Evolutionary conservation across 805 yeast species (phyloP).

Genomic region (Deakozyma indianensis): DNA sequence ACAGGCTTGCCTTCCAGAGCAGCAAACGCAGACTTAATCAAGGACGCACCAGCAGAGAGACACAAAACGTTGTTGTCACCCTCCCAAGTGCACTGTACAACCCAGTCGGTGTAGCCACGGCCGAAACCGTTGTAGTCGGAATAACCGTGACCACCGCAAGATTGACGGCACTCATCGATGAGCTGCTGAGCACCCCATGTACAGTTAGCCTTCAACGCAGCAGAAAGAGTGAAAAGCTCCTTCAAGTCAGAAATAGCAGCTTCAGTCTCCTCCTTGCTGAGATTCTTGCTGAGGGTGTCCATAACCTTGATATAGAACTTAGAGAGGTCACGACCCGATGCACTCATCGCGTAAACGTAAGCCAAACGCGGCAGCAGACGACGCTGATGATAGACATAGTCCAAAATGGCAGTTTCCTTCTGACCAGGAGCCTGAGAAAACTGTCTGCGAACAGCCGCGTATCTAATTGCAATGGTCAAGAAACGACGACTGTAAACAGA

Average conservation of each 20-base stretch:
- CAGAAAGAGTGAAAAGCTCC: constrained; percentile 62
- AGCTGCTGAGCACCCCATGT: constrained; percentile 66
- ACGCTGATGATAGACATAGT: constrained; percentile 75
- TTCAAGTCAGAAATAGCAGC: constrained; percentile 46
- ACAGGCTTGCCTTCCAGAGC: constrained; percentile 27
- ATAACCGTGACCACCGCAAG: constrained; percentile 88
- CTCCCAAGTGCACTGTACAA: constrained; percentile 90
- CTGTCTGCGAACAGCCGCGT: constrained; percentile 73
- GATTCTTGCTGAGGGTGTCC: constrained; percentile 28
- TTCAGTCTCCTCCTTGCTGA: constrained; percentile 26
- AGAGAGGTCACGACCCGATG: constrained; percentile 49
- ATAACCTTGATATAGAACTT: constrained; percentile 34
- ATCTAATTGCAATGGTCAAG: constrained; percentile 63
- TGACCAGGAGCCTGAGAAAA: constrained; percentile 30
- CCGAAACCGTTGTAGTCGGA: constrained; percentile 76
- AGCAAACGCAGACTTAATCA: constrained; percentile 31
- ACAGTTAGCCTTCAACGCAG: constrained; percentile 66
- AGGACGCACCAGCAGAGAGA: constrained; percentile 62
- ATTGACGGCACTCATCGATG: constrained; percentile 73
- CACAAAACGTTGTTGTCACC: constrained; percentile 79
- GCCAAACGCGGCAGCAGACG: constrained; percentile 71
- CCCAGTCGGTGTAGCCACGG: constrained; percentile 74
- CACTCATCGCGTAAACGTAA: constrained; percentile 52
- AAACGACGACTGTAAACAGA: constrained; percentile 62
- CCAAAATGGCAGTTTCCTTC: constrained; percentile 53